Conservation (phyloP, 257 asterid species). For the Capsicum chinense region DNA sequence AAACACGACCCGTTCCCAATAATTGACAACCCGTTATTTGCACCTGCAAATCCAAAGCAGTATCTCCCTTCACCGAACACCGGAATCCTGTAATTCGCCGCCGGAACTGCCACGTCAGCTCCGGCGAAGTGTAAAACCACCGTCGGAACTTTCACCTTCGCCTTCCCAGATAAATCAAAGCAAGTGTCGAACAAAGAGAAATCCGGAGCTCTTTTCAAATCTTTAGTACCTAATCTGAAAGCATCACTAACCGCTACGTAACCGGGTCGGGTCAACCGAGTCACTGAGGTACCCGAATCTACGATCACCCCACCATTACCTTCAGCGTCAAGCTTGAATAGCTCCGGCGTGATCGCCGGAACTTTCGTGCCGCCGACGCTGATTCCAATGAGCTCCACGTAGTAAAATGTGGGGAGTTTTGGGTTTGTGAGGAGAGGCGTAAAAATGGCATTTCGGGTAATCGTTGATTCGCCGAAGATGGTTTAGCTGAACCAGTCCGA, state of each 20-base stretch:
- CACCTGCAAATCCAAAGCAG: slow-evolving; percentile 29
- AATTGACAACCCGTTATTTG: slow-evolving; percentile 42
- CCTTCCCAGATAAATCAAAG: slow-evolving; percentile 8
- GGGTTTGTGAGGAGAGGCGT: slow-evolving; percentile 72
- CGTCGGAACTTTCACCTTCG: slow-evolving; percentile 29
- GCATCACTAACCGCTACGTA: slow-evolving; percentile 28
- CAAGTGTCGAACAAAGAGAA: slow-evolving; percentile 31
- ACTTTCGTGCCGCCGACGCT: slow-evolving; percentile 80
- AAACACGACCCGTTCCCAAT: slow-evolving; percentile 72
- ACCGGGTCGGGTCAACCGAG: slow-evolving; percentile 27
- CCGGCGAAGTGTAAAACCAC: slow-evolving; percentile 25
- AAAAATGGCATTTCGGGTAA: slow-evolving; percentile 58
- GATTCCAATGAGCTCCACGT: slow-evolving; percentile 67
- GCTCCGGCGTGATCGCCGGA: slow-evolving; percentile 48
- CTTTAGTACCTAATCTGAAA: slow-evolving; percentile 48
- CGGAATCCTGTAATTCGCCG: slow-evolving; percentile 30
- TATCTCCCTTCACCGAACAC: slow-evolving; percentile 23
- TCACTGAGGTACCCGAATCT: slow-evolving; percentile 31
- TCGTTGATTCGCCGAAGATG: slow-evolving; percentile 77
- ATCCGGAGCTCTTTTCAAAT: slow-evolving; percentile 42
- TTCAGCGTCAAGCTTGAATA: slow-evolving; percentile 48
- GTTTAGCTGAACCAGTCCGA: slow-evolving; percentile 62
- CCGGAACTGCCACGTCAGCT: slow-evolving; percentile 31
- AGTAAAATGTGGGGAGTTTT: slow-evolving; percentile 77
- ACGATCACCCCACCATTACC: slow-evolving; percentile 26